phyloP scores from a whole-genome alignment of 768 basidiomycete species.

The Mycena vulgaris region DNA sequence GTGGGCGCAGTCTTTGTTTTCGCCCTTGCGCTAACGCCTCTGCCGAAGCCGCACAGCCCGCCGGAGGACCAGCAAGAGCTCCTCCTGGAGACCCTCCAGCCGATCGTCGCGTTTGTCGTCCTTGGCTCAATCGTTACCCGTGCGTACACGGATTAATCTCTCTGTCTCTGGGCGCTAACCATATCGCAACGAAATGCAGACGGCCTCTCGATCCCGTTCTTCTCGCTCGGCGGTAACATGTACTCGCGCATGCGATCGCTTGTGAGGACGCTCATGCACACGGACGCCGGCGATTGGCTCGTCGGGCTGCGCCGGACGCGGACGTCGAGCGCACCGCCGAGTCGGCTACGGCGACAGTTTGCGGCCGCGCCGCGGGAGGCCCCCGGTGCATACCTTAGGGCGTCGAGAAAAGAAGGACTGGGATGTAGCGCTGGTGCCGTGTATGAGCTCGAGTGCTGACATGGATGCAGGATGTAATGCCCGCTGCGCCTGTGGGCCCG shows the following conservation, averaged over 20 bases:
- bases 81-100: conserved; percentile 81
- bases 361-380: background rate
- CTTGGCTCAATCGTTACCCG: conserved; percentile 89
- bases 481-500: no score
- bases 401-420: no score
- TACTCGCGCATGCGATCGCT: conserved; percentile 64
- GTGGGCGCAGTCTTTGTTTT: conserved; percentile 94
- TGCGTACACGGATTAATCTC: conserved; percentile 51
- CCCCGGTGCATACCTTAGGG: no score
- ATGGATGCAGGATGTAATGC: no score
- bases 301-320: background rate
- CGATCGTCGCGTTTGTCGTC: conserved; percentile 91
- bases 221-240: conserved; percentile 65
- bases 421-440: background rate
- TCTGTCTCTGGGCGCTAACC: no score
- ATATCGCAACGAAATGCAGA: conserved; percentile 52
- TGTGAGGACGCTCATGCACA: conserved; percentile 58
- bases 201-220: conserved; percentile 78
- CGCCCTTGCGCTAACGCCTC: conserved; percentile 74
- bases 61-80: conserved; percentile 80
- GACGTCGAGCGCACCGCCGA: background rate
- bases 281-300: background rate
- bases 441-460: background rate
- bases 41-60: conserved; percentile 71
- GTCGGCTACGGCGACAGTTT: background rate